Evolutionary conservation across 106 monocot species (phyloP).

Genomic region (Dendrobium chrysotoxum): DNA sequence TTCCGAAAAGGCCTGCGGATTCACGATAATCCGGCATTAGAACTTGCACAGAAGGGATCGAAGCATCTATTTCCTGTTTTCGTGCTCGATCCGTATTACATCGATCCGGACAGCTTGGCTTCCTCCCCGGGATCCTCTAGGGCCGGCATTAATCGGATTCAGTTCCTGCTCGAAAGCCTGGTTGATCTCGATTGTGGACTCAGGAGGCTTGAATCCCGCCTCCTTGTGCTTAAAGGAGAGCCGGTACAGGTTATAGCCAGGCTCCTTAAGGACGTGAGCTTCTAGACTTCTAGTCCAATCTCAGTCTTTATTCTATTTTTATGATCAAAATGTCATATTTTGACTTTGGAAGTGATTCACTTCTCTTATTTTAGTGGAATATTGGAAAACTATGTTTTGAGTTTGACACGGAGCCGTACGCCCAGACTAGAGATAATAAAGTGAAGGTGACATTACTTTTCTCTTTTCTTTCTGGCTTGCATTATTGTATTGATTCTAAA

Average conservation of each 20-base stretch:
- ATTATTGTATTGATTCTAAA: not conserved
- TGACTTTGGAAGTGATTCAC: not conserved
- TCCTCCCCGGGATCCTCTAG: constrained; percentile 66
- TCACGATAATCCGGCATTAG: constrained; percentile 93
- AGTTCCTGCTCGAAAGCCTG: constrained; percentile 71
- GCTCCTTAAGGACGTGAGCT: constrained; percentile 49
- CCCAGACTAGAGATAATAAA: constrained; percentile 32
- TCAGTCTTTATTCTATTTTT: not conserved
- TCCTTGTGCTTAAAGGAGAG: constrained; percentile 60
- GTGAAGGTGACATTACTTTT: constrained; percentile 37
- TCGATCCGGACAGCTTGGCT: constrained; percentile 61
- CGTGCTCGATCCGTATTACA: constrained; percentile 78
- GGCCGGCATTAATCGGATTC: constrained; percentile 63
- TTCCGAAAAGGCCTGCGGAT: constrained; percentile 85
- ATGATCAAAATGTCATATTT: not conserved
- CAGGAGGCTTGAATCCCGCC: constrained; percentile 61
- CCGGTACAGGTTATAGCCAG: constrained; percentile 35
- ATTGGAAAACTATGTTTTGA: constrained; percentile 75
- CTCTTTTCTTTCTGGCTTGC: too few relatives aligned
- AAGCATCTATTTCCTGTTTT: constrained; percentile 70
- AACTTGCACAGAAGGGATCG: constrained; percentile 27
- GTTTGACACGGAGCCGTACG: constrained; percentile 79
- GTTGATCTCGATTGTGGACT: constrained; percentile 66
- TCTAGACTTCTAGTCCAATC: not conserved
- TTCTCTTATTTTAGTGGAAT: constrained; percentile 48